phyloP scores from a whole-genome alignment of 345 rosid species.

The Corchorus capsularis region DNA sequence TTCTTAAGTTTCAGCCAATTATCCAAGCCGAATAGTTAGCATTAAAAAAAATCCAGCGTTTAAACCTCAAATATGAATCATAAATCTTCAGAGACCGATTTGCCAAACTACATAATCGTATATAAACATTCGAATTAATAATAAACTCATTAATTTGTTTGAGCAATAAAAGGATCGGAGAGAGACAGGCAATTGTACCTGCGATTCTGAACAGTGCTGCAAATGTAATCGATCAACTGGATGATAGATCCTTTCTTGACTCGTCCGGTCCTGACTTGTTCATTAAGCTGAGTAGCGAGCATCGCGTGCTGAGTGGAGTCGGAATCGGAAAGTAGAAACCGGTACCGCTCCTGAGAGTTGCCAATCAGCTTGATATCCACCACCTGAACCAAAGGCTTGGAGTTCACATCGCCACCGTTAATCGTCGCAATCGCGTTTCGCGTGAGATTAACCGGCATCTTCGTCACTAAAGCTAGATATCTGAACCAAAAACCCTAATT shows the following conservation, averaged over 20 bases:
- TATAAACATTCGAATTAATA: slow-evolving; percentile 1
- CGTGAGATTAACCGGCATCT: slow-evolving; percentile 78
- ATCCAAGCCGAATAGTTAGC: neutral
- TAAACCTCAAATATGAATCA: neutral
- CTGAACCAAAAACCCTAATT: slow-evolving; percentile 5
- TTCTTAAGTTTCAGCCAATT: neutral
- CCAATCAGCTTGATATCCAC: slow-evolving; percentile 66
- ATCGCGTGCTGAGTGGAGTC: slow-evolving; percentile 69
- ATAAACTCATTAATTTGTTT: neutral
- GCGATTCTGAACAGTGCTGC: slow-evolving; percentile 72
- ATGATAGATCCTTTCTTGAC: slow-evolving; percentile 78
- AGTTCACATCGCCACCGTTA: slow-evolving; percentile 69
- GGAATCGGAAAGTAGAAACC: slow-evolving; percentile 71
- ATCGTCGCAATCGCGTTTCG: slow-evolving; percentile 67
- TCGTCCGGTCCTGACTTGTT: slow-evolving; percentile 55
- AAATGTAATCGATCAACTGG: slow-evolving; percentile 83
- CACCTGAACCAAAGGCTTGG: slow-evolving; percentile 82
- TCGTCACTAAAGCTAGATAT: slow-evolving; percentile 10
- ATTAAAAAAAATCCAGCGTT: neutral
- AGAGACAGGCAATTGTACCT: slow-evolving; percentile 39
- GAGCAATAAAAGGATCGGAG: neutral
- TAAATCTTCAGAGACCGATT: neutral
- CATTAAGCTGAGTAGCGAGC: slow-evolving; percentile 84
- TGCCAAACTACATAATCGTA: too few relatives aligned
- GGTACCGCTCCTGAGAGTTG: slow-evolving; percentile 68